A percentile compares a stretch with the other conserved stretches of the same genome.
These are phyloP conservation scores for Fusarium setosum DNA, from an alignment of 2,329 filamentous ascomycete species.

Conservation along the genomic window DNA sequence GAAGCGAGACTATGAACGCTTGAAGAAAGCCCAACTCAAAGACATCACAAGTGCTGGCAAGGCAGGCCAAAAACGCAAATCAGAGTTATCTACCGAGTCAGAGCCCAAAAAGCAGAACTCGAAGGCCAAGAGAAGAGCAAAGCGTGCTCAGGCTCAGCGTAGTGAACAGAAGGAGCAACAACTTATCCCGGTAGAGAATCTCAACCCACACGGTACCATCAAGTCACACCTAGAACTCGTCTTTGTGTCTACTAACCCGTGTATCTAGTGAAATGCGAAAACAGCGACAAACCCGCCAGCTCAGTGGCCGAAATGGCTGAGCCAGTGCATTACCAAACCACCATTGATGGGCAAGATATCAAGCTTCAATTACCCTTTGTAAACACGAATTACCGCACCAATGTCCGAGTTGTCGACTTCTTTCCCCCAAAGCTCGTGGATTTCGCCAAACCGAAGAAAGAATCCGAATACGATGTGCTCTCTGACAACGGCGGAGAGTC, in stretches of 20 bases:
- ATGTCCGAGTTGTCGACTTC: conserved; percentile 86
- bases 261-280: conserved; percentile 60
- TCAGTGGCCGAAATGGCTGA: conserved; percentile 55
- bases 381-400: conserved; percentile 76
- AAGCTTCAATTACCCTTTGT: conserved; percentile 73
- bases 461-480: conserved; percentile 61
- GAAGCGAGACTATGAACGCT: conserved; percentile 71
- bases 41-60: conserved; percentile 51
- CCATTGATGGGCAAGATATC: conserved; percentile 51
- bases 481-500: conserved; percentile 52
- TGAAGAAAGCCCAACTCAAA: conserved; percentile 54
- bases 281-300: conserved; percentile 49
- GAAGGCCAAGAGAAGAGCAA: conserved; percentile 37
- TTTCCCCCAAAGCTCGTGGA: conserved; percentile 76
- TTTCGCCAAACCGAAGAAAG: conserved; percentile 67
- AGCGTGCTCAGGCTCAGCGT: conserved; percentile 25
- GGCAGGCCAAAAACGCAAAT: conserved; percentile 54
- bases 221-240: no score
- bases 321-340: conserved; percentile 53
- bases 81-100: conserved; percentile 38
- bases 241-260: conserved; percentile 14
- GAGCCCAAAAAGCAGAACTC: conserved; percentile 42
- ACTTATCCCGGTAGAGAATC: conserved; percentile 39
- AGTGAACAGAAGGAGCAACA: conserved; percentile 36
- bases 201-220: conserved; percentile 47